Evolutionary conservation across 352 stramenopile genomes (phyloP), one percentile per base, ranked within the genome.

Genomic region (Phytophthora multivora): DNA sequence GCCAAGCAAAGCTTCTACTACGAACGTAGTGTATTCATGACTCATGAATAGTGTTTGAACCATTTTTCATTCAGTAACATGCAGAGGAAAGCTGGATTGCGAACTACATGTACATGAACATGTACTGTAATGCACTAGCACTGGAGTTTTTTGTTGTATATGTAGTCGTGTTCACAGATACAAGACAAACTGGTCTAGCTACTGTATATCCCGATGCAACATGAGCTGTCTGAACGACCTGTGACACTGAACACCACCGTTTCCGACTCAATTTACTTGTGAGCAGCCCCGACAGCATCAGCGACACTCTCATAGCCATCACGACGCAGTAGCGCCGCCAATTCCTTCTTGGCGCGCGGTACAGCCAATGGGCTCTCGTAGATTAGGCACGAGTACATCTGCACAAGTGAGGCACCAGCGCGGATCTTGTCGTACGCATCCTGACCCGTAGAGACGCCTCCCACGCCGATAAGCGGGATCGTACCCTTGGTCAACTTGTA

Each of bases 391-490:
- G 90, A 97, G 77, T 98, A 98, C 67, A 98, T 87, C 61, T 98
- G 90, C 52, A 98, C 94, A 11, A 98, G 80, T 36, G 83, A 97
- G 7, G 98, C 98, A 26, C 98, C 98, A 6, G 97, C 97, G 26
- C 87, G 88, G 47, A 99, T 96, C 82, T 99, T 99, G 36, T 99
- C 97, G 67, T 98, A 99, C 0, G 90, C 97, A 70, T 99, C 96
- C 54, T 97, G 73, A 10, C 92, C 92, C n/a, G 74, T 92, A 3
- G 83, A 83, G 28, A 98, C 87, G 26, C 94, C 93, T 5, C 92
- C 97, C 5, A 99, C 97, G 18, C 97, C 97, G 51, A 99, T 98
- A 33, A 99, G 94, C 13, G 93, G 94, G 35, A 99, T 80, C 57
- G 88, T 71, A 16, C 96, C 96, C 28, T 97, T 70, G 0, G 96